phyloP scores from a whole-genome alignment of 2,329 filamentous ascomycete genomes.

The Rachicladosporium sp. region DNA sequence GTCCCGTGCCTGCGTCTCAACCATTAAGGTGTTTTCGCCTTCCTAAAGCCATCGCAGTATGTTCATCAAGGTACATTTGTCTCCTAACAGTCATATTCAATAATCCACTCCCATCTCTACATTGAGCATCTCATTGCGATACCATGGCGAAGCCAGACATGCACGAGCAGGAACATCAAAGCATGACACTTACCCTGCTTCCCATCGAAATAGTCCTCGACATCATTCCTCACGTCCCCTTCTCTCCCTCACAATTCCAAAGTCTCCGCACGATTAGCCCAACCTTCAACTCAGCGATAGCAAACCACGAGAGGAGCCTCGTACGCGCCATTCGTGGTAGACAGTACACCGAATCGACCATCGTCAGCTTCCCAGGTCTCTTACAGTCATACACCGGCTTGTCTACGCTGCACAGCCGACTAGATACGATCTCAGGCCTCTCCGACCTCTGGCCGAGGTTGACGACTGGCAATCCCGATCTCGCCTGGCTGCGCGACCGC shows the following conservation, averaged over 20 bases:
- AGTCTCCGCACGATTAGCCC: slow-evolving; percentile 16
- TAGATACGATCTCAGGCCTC: slow-evolving; percentile 13
- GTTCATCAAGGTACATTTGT: no score
- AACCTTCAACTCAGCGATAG: slow-evolving; percentile 16
- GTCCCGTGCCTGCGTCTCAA: no score
- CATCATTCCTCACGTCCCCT: slow-evolving; percentile 18
- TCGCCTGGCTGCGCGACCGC: slow-evolving; percentile 20
- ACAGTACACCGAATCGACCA: slow-evolving; percentile 7
- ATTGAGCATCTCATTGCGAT: no score
- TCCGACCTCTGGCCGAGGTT: slow-evolving; percentile 19
- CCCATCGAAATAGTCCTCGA: slow-evolving; percentile 19
- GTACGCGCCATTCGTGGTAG: slow-evolving; percentile 14
- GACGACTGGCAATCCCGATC: slow-evolving; percentile 14
- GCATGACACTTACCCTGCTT: slow-evolving; percentile 12
- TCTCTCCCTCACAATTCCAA: slow-evolving; percentile 12
- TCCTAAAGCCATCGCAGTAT: no score
- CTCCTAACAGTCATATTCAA: no score
- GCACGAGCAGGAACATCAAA: no score
- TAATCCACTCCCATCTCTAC: no score
- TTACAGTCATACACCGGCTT: slow-evolving; percentile 3
- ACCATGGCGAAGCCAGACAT: no score
- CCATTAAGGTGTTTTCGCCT: no score
- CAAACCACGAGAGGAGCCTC: slow-evolving; percentile 18
- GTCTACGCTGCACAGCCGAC: slow-evolving; percentile 10
- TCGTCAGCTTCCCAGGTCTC: slow-evolving; percentile 15